These are phyloP conservation scores for Aspergillus sclerotiicarbonarius DNA, from an alignment of 495 filamentous ascomycete species.

Conservation along the genomic window DNA sequence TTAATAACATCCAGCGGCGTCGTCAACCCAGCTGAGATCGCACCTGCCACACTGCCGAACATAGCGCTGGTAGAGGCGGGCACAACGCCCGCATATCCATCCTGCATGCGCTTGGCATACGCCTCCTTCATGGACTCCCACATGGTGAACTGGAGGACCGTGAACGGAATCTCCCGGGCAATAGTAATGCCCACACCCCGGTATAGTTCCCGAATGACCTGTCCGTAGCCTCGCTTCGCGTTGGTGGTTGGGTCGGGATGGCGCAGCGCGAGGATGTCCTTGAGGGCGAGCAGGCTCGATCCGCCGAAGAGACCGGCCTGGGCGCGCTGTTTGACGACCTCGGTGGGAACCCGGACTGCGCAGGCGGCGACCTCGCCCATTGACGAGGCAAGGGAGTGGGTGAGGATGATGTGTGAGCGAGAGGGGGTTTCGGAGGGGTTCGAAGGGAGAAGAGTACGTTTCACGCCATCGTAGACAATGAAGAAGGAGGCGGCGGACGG, in stretches of 20 bases:
- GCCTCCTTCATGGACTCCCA: slow-evolving; percentile 87
- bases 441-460: slow-evolving; percentile 51
- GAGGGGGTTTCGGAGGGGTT: slow-evolving; percentile 24
- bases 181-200: slow-evolving; percentile 88
- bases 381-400: slow-evolving; percentile 85
- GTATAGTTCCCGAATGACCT: slow-evolving; percentile 81
- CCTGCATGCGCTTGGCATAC: slow-evolving; percentile 38
- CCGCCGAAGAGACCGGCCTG: slow-evolving; percentile 73
- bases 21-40: slow-evolving; percentile 81
- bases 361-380: slow-evolving; percentile 91
- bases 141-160: slow-evolving; percentile 92
- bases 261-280: slow-evolving; percentile 61
- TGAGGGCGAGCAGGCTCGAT: slow-evolving; percentile 54
- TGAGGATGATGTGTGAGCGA: slow-evolving; percentile 38
- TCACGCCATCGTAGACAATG: slow-evolving; percentile 88
- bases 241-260: slow-evolving; percentile 33
- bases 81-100: slow-evolving; percentile 26
- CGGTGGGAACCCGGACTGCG: slow-evolving; percentile 88
- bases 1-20: slow-evolving; percentile 96
- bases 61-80: slow-evolving; percentile 77
- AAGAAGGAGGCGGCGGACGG: slow-evolving; percentile 98
- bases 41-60: slow-evolving; percentile 81
- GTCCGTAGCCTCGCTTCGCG: slow-evolving; percentile 41
- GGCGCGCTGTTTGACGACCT: slow-evolving; percentile 95
- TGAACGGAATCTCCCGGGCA: slow-evolving; percentile 95